Percentiles rank a stretch among this genome's conserved stretches.
phyloP scores from a whole-genome alignment of 495 filamentous ascomycete species.

The Xanthoparmelia taractica region DNA sequence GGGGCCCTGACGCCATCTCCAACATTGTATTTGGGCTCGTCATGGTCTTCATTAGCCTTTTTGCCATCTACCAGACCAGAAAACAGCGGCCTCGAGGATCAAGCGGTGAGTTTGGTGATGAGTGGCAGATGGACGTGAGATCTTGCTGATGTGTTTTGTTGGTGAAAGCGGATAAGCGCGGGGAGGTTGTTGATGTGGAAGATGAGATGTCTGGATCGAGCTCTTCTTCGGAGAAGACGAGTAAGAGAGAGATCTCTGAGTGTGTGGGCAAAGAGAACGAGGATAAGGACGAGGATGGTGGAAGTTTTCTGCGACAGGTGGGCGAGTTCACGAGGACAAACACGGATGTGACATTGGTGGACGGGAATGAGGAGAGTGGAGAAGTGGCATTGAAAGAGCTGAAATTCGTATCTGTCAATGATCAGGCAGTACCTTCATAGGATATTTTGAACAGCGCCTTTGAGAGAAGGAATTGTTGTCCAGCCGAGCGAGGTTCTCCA shows the following conservation, averaged over 20 bases:
- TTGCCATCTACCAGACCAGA: neutral
- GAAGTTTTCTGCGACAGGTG: neutral
- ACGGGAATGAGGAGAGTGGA: neutral
- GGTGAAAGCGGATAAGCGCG: neutral
- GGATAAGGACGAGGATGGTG: neutral
- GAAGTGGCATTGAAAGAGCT: too few species aligned
- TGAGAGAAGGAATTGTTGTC: too few species aligned
- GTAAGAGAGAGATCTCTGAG: neutral
- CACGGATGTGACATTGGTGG: neutral
- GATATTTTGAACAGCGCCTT: too few species aligned
- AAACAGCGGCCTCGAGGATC: neutral
- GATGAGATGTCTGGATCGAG: neutral
- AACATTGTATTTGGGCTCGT: neutral
- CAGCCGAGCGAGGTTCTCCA: too few species aligned
- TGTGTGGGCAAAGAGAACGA: neutral
- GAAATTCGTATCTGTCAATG: too few species aligned
- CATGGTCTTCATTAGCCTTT: neutral
- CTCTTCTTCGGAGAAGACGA: neutral
- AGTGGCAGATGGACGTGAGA: neutral
- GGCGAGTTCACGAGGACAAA: neutral
- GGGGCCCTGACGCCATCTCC: neutral
- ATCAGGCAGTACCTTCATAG: too few species aligned
- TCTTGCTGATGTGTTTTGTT: neutral
- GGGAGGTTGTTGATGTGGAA: neutral
- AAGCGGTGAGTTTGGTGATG: neutral